phyloP scores from a whole-genome alignment of 495 filamentous ascomycete genomes.

The Amphirosellinia nigrospora region DNA sequence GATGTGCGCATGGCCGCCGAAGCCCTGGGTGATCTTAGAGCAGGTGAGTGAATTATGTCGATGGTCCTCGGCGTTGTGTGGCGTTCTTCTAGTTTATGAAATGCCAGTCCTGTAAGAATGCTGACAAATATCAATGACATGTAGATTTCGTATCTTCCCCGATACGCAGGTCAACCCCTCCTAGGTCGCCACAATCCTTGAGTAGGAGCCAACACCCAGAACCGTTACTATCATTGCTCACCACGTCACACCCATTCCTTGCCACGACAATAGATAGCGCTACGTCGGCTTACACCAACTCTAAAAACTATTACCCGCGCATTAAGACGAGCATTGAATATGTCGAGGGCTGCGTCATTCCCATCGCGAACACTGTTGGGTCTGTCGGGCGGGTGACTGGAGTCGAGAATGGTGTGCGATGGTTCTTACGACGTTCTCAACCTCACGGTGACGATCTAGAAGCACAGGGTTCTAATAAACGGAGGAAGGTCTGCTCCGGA shows the following conservation, averaged over 20 bases:
- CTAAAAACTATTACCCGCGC: conserved; percentile 85
- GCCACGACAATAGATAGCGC: conserved; percentile 82
- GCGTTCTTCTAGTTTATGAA: neutral
- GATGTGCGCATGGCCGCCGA: conserved; percentile 83
- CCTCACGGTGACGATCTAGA: conserved; percentile 48
- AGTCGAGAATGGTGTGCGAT: conserved; percentile 79
- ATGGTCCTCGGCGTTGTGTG: conserved; percentile 14
- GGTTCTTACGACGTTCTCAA: conserved; percentile 65
- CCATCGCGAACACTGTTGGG: conserved; percentile 82
- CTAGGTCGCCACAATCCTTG: conserved; percentile 38
- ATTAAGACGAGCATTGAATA: conserved; percentile 85
- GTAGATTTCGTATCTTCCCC: conserved; percentile 64
- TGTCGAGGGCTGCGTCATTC: conserved; percentile 82
- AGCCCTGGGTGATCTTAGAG: conserved; percentile 81
- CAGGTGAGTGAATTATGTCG: conserved; percentile 61
- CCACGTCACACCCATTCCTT: conserved; percentile 77
- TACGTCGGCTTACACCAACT: conserved; percentile 77
- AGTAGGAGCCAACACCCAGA: conserved; percentile 56
- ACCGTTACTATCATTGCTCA: conserved; percentile 79
- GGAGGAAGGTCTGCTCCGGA: conserved; percentile 63
- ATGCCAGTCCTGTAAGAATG: conserved; percentile 7
- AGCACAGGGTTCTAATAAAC: conserved; percentile 63
- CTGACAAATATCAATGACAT: conserved; percentile 28
- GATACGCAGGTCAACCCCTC: conserved; percentile 48
- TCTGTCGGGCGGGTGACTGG: conserved; percentile 81